phyloP scores from a whole-genome alignment of 2,329 filamentous ascomycete genomes.

The Trichoderma asperellum region DNA sequence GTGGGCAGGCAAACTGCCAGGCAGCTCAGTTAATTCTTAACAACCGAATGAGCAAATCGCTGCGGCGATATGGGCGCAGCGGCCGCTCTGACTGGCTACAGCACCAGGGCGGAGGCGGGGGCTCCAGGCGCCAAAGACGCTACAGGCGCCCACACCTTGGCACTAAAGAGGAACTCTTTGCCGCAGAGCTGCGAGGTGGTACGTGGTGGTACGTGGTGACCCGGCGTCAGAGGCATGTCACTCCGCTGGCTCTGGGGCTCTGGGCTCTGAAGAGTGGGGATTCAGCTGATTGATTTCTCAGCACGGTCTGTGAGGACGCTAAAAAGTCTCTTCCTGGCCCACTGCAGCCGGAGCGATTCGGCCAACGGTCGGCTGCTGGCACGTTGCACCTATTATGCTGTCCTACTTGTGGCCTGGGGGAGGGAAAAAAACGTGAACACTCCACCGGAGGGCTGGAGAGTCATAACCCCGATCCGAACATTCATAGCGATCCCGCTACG shows the following conservation, averaged over 20 bases:
- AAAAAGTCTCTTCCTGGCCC: conserved; percentile 21
- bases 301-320: conserved; percentile 23
- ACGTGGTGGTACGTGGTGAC: neutral
- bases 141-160: conserved; percentile 8
- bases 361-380: conserved; percentile 25
- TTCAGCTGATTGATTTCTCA: conserved; percentile 29
- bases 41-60: conserved; percentile 27
- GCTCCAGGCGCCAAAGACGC: conserved; percentile 14
- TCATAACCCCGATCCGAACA: conserved; percentile 27
- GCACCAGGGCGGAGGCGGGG: conserved; percentile 1
- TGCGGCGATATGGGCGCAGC: conserved; percentile 1
- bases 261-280: neutral
- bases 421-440: neutral
- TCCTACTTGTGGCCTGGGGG: neutral
- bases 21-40: conserved; percentile 10
- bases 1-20: neutral
- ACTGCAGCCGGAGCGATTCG: conserved; percentile 20
- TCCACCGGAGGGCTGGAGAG: conserved; percentile 27
- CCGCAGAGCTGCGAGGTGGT: neutral
- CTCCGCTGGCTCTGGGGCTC: neutral
- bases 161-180: neutral
- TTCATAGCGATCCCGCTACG: conserved; percentile 17
- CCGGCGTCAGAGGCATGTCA: neutral
- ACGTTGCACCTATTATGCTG: conserved; percentile 16
- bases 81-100: conserved; percentile 21